Evolutionary conservation across 768 basidiomycete genomes (phyloP).

Genomic region (Erythrobasidium yunnanense): DNA sequence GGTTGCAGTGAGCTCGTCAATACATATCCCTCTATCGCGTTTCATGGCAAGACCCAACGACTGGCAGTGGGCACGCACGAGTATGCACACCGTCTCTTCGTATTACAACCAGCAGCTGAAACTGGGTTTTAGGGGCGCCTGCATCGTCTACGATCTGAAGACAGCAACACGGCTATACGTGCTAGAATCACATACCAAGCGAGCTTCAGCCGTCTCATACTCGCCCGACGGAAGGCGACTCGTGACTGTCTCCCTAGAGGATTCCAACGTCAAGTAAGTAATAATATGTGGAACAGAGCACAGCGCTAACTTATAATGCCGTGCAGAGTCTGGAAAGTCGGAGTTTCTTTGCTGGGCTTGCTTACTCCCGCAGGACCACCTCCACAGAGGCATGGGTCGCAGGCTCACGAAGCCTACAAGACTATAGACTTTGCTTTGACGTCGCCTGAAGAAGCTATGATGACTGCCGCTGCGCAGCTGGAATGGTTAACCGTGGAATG

Average conservation of each 20-base stretch:
- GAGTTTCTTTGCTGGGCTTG: conserved; percentile 73
- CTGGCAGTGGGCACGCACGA: conserved; percentile 88
- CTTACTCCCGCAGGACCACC: conserved; percentile 69
- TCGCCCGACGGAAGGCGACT: conserved; percentile 85
- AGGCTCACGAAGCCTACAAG: conserved; percentile 73
- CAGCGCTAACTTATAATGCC: neutral
- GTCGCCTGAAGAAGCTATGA: conserved; percentile 61
- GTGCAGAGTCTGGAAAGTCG: conserved; percentile 82
- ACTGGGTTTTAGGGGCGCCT: conserved; percentile 62
- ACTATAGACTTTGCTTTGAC: conserved; percentile 74
- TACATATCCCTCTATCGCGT: conserved; percentile 87
- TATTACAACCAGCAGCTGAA: too few relatives aligned
- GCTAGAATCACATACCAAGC: conserved; percentile 76
- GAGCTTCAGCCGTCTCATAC: conserved; percentile 73
- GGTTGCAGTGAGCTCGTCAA: conserved; percentile 68
- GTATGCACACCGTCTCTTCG: neutral
- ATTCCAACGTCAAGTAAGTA: conserved; percentile 52
- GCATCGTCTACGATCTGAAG: conserved; percentile 92
- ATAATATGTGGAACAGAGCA: neutral
- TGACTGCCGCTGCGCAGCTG: conserved; percentile 56
- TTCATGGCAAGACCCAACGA: conserved; percentile 73
- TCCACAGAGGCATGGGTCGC: conserved; percentile 61
- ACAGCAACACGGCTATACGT: conserved; percentile 90
- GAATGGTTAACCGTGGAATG: conserved; percentile 72
- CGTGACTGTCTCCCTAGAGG: conserved; percentile 75